phyloP scores from a whole-genome alignment of 345 rosid species.

The Hypericum androsaemum region DNA sequence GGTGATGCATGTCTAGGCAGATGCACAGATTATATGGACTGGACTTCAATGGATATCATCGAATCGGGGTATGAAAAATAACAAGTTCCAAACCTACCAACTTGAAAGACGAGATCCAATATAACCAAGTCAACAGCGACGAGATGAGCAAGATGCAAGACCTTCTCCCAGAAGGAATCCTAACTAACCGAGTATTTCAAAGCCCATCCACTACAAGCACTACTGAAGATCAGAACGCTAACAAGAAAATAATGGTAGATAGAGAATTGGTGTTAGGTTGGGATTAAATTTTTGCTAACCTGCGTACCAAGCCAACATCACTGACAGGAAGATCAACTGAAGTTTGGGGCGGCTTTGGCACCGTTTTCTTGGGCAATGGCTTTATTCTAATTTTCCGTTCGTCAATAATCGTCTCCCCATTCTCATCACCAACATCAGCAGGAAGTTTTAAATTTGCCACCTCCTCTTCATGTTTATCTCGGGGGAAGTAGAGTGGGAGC shows the following conservation, averaged over 20 bases:
- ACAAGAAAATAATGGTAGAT: background rate
- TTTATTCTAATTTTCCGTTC: constrained; percentile 96
- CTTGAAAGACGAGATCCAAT: too few relatives aligned
- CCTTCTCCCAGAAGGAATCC: too few relatives aligned
- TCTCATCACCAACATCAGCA: constrained; percentile 95
- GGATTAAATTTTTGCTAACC: constrained; percentile 39
- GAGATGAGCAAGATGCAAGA: too few relatives aligned
- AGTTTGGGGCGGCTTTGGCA: constrained; percentile 42
- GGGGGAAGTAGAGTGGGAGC: constrained; percentile 95
- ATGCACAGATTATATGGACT: too few relatives aligned
- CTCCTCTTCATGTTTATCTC: constrained; percentile 89
- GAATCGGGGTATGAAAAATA: too few relatives aligned
- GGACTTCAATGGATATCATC: too few relatives aligned
- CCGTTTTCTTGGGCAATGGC: constrained; percentile 71
- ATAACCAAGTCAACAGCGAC: too few relatives aligned
- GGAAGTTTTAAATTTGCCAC: constrained; percentile 87
- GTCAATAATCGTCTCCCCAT: constrained; percentile 89
- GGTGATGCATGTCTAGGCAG: too few relatives aligned
- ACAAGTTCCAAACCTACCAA: too few relatives aligned
- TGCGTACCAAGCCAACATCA: constrained; percentile 73
- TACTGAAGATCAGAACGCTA: too few relatives aligned
- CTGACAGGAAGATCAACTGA: constrained; percentile 52
- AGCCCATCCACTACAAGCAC: too few relatives aligned
- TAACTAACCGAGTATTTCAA: too few relatives aligned
- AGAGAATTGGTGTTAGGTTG: background rate